Evolutionary conservation across 2,329 filamentous ascomycete species (phyloP).

Genomic region (Phoma herbarum): DNA sequence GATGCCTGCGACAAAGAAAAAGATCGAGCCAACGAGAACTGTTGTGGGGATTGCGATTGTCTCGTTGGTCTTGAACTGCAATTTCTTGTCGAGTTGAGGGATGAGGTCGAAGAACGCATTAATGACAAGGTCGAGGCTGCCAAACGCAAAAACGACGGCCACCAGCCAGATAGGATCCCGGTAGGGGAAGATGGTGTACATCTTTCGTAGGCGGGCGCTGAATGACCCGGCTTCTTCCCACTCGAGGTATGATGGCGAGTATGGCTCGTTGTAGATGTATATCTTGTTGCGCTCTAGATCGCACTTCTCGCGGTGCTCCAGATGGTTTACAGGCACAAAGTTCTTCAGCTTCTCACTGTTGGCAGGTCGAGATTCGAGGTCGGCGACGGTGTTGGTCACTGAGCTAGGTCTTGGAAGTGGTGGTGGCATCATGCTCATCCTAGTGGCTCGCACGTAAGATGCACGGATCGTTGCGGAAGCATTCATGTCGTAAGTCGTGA

Average conservation of each 20-base stretch:
- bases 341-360: slow-evolving; percentile 28
- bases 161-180: slow-evolving; percentile 44
- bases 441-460: slow-evolving; percentile 37
- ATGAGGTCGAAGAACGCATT: slow-evolving; percentile 42
- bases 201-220: slow-evolving; percentile 21
- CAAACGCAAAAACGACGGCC: slow-evolving; percentile 36
- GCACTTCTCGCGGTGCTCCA: slow-evolving; percentile 35
- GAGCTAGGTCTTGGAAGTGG: not conserved
- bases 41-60: slow-evolving; percentile 34
- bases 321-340: slow-evolving; percentile 32
- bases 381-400: slow-evolving; percentile 9
- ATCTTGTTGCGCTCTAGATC: slow-evolving; percentile 27
- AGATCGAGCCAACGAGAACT: slow-evolving; percentile 34
- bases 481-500: slow-evolving; percentile 32
- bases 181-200: slow-evolving; percentile 39
- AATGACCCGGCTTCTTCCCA: slow-evolving; percentile 18
- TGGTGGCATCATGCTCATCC: slow-evolving; percentile 29
- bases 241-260: slow-evolving; percentile 26
- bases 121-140: slow-evolving; percentile 37
- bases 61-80: slow-evolving; percentile 28
- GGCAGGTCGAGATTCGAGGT: slow-evolving; percentile 30
- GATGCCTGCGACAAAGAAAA: slow-evolving; percentile 42
- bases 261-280: slow-evolving; percentile 22
- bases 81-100: slow-evolving; percentile 20
- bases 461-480: slow-evolving; percentile 42